Evolutionary conservation across 768 basidiomycete species (phyloP).

Genomic region (Heimioporus sp.): DNA sequence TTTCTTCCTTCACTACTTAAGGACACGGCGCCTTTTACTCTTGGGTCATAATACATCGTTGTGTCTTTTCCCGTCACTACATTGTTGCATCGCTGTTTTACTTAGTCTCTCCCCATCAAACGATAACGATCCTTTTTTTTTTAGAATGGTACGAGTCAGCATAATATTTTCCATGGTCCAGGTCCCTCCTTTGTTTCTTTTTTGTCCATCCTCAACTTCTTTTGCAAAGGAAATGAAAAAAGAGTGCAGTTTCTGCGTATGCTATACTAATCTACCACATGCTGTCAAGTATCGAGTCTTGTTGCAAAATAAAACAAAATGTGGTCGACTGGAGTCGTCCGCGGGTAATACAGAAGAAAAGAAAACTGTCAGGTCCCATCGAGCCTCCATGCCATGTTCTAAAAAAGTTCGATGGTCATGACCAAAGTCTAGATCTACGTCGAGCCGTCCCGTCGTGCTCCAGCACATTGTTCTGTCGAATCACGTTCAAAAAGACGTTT

Average conservation of each 20-base stretch:
- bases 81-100: constrained; percentile 32
- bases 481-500: constrained; percentile 71
- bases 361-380: no score
- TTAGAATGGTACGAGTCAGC: constrained; percentile 16
- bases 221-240: constrained; percentile 5
- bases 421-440: constrained; percentile 8
- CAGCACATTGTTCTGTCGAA: constrained; percentile 55
- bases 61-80: constrained; percentile 26
- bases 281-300: no score
- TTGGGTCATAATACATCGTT: constrained; percentile 27
- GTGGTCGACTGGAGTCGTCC: no score
- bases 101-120: constrained; percentile 21
- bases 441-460: constrained; percentile 40
- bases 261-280: background rate
- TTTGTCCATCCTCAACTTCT: background rate
- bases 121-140: constrained; percentile 23
- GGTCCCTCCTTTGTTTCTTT: constrained; percentile 1
- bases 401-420: background rate
- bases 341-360: no score
- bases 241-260: background rate
- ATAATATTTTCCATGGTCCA: constrained; percentile 20
- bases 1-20: constrained; percentile 13
- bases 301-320: no score
- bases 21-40: constrained; percentile 24
- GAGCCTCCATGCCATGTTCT: no score